Percentiles rank a stretch among this genome's conserved stretches.
These are phyloP conservation scores for Yamadazyma diddensiae DNA, from an alignment of 1,139 yeast species.

Conservation along the genomic window DNA sequence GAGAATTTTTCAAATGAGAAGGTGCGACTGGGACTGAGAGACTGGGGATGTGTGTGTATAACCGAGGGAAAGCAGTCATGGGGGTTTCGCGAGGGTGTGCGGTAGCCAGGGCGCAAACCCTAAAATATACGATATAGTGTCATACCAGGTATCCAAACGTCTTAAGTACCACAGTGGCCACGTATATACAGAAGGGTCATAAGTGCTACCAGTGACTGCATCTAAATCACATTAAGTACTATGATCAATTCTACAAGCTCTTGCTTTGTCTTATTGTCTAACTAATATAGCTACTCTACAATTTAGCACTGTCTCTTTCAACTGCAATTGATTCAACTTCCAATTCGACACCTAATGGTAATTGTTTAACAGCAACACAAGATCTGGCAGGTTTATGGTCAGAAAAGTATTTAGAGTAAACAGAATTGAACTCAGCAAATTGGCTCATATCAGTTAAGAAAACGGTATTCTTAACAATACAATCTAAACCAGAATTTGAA, in stretches of 20 bases:
- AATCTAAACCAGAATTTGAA: slow-evolving; percentile 76
- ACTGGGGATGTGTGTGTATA: not conserved
- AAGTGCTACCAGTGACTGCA: too few relatives aligned
- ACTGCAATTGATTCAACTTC: slow-evolving; percentile 80
- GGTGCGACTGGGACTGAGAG: slow-evolving; percentile 2
- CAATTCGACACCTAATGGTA: slow-evolving; percentile 80
- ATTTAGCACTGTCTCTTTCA: slow-evolving; percentile 45
- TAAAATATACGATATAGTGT: too few relatives aligned
- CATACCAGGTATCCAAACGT: too few relatives aligned
- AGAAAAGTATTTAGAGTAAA: slow-evolving; percentile 76
- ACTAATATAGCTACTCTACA: too few relatives aligned
- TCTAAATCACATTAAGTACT: too few relatives aligned
- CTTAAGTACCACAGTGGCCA: too few relatives aligned
- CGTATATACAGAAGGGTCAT: too few relatives aligned
- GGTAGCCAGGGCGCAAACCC: too few relatives aligned
- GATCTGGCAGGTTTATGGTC: slow-evolving; percentile 93
- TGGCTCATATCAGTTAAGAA: slow-evolving; percentile 86
- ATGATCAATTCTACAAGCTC: too few relatives aligned
- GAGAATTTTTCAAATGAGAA: slow-evolving; percentile 17
- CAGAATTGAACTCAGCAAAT: slow-evolving; percentile 78
- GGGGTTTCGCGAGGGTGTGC: too few relatives aligned
- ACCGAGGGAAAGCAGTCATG: slow-evolving; percentile 3
- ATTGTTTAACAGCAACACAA: slow-evolving; percentile 84
- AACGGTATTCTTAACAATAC: slow-evolving; percentile 80
- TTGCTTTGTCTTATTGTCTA: too few relatives aligned